A percentile compares a stretch with the other conserved stretches of the same genome.
These are phyloP conservation scores for Talaromyces rugulosus DNA, from an alignment of 2,329 filamentous ascomycete genomes.

Conservation along the genomic window DNA sequence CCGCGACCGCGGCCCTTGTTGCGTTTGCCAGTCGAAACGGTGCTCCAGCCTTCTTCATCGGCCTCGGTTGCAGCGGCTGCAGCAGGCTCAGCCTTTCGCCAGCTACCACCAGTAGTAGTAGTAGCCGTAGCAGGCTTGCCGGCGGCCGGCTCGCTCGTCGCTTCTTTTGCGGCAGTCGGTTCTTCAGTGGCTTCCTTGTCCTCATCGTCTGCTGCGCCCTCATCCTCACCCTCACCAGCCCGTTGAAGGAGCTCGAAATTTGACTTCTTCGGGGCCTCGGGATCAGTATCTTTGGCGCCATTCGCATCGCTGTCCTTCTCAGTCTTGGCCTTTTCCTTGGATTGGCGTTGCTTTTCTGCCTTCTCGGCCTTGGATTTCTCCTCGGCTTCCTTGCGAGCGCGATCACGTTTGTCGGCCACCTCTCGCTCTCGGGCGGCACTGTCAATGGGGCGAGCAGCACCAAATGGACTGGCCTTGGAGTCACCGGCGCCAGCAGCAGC, in stretches of 20 bases:
- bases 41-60: constrained; percentile 48
- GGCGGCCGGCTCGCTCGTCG: constrained; percentile 43
- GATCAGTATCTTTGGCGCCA: constrained; percentile 36
- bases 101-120: constrained; percentile 34
- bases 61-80: constrained; percentile 27
- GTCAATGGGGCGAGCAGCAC: constrained; percentile 88
- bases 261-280: constrained; percentile 38
- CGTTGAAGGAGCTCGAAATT: constrained; percentile 55
- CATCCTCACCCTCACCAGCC: constrained; percentile 44
- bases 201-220: constrained; percentile 49
- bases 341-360: constrained; percentile 59
- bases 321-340: constrained; percentile 37
- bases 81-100: constrained; percentile 33
- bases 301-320: constrained; percentile 37
- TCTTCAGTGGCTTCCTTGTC: constrained; percentile 44
- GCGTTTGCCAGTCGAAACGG: constrained; percentile 41
- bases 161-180: constrained; percentile 53
- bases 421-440: constrained; percentile 84
- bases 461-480: constrained; percentile 87
- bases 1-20: constrained; percentile 41
- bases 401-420: constrained; percentile 81
- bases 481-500: constrained; percentile 43
- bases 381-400: constrained; percentile 81
- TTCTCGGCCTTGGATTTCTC: constrained; percentile 76
- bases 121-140: constrained; percentile 21